phyloP scores from a whole-genome alignment of 202 grass and related monocot species.

The Elaeis oleifera region DNA sequence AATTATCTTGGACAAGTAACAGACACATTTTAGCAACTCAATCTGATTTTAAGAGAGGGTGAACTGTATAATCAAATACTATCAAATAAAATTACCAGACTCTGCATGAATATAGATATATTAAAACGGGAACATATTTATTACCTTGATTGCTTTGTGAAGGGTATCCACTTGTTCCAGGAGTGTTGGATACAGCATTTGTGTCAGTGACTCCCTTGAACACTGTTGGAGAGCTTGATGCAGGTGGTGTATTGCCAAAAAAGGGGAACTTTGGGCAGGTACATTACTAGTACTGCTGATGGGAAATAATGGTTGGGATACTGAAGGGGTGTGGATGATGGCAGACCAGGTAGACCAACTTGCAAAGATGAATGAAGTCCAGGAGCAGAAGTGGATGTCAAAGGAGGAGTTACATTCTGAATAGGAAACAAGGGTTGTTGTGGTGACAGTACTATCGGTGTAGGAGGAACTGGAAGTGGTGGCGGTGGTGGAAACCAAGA shows the following conservation, averaged over 20 bases:
- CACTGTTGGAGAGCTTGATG: conserved; percentile 42
- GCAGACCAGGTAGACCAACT: conserved; percentile 45
- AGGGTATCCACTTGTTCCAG: conserved; percentile 37
- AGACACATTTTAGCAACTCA: too few relatives aligned
- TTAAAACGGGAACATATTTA: neutral
- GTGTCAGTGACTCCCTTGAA: conserved; percentile 10
- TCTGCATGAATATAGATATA: neutral
- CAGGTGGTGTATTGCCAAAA: conserved; percentile 33
- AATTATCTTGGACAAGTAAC: too few relatives aligned
- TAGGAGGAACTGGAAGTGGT: neutral
- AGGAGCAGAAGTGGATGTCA: conserved; percentile 45
- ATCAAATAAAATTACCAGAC: too few relatives aligned
- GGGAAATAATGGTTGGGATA: conserved; percentile 86
- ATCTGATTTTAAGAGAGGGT: too few relatives aligned
- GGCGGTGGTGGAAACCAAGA: neutral
- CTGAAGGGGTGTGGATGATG: conserved; percentile 46
- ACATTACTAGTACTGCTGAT: conserved; percentile 50
- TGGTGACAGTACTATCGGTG: neutral
- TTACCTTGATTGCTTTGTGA: conserved; percentile 56
- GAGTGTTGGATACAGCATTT: conserved; percentile 22
- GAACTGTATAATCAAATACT: too few relatives aligned
- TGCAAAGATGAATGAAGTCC: conserved; percentile 51
- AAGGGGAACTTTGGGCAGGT: conserved; percentile 42
- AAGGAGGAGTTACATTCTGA: conserved; percentile 60
- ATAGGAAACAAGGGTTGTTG: conserved; percentile 27